Percentiles rank a stretch among this genome's conserved stretches.
These are phyloP conservation scores for Gossypium schwendimanii DNA, from an alignment of 441 rosid species.

Conservation along the genomic window DNA sequence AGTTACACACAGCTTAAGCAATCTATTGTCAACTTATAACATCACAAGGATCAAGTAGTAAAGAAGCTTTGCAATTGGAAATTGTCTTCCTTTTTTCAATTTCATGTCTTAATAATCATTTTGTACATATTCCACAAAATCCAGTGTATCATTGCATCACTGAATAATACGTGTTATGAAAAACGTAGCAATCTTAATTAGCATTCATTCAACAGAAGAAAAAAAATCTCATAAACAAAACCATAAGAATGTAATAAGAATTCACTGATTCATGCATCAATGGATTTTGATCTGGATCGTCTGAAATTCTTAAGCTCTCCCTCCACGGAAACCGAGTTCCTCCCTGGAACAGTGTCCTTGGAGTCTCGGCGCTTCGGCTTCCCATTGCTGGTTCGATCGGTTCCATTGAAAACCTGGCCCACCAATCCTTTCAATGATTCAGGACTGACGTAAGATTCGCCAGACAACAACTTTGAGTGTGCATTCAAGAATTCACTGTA, in stretches of 20 bases:
- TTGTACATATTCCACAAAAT: background rate
- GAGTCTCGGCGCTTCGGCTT: slow-evolving; percentile 28
- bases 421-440: slow-evolving; percentile 26
- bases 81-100: background rate
- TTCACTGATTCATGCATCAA: slow-evolving; percentile 9
- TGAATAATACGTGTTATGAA: background rate
- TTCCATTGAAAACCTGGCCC: slow-evolving; percentile 28
- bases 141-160: background rate
- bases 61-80: background rate
- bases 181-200: background rate
- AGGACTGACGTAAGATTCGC: slow-evolving; percentile 22
- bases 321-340: slow-evolving; percentile 16
- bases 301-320: slow-evolving; percentile 20
- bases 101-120: background rate
- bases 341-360: slow-evolving; percentile 13
- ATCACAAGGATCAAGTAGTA: background rate
- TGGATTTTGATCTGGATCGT: slow-evolving; percentile 18
- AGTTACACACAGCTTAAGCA: too few species aligned
- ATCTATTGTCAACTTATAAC: background rate
- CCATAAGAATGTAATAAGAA: background rate
- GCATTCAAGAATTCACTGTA: slow-evolving; percentile 30
- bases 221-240: background rate
- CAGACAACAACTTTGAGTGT: slow-evolving; percentile 13
- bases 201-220: background rate
- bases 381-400: slow-evolving; percentile 12